Base-by-base conservation (phyloP, 306 rosid species). In the Vigna reflexopilosa region DNA sequence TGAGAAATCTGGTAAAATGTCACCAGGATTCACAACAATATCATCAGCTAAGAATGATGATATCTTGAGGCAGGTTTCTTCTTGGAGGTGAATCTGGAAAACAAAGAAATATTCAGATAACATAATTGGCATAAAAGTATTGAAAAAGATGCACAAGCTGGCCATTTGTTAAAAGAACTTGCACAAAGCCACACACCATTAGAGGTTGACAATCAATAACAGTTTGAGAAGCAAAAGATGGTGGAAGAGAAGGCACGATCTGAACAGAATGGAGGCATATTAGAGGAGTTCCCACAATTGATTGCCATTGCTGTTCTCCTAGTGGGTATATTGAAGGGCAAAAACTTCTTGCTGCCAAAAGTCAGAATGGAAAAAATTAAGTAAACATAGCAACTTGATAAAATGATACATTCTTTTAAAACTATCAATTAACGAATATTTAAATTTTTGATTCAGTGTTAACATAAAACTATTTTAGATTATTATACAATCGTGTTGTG, bases 31-130 rank as follows among this genome's bases (percentile, higher is more conserved):
- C 85, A 87, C 92, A 15, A 91, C 92, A 77, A 95, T 87, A 61
- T 97, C 96, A 88, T 95, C 98, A 58, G 97, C 92, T 72, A 95
- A 87, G 88, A 95, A 95, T 73, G 98, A 95, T 82, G 83, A 80
- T 79, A 95, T 92, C 81, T 89, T 91, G 85, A 95, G 84, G 87
- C 93, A 92, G 78, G 95, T 89, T 77, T 87, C 91, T 83, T 95
- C 98, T 75, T 95, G 93, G 44, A 94, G 97, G 81, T 90, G 91
- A 85, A 94, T 76, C 98, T 94, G 85, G 49, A 52, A 74, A 73
- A 75, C 62, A 81, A 71, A 45, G 19, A 32, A 70, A 77, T 65
- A 59, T 45, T 47, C 65, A 70, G 16, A 57, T n/a, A 61, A 49
- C 63, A 65, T 51, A 44, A 69, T 67, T 19, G 42, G 76, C 45